phyloP scores from a whole-genome alignment of 345 rosid genomes.

The Populus euphratica region DNA sequence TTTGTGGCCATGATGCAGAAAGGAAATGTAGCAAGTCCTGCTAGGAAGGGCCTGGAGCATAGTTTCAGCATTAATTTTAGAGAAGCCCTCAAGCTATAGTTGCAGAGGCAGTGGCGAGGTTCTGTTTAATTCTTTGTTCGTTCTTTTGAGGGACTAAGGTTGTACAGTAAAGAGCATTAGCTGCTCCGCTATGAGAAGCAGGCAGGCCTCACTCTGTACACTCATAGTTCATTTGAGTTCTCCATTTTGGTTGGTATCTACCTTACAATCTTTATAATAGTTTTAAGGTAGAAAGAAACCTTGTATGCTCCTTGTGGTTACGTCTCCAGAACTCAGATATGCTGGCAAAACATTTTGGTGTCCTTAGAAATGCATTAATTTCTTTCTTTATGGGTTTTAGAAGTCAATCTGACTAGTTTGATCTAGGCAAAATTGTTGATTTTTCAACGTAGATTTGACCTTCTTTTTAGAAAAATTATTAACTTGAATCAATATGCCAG shows the following conservation, averaged over 20 bases:
- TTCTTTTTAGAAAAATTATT: too few relatives aligned
- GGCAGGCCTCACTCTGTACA: background rate
- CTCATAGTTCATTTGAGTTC: background rate
- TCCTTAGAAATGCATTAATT: background rate
- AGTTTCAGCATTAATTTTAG: slow-evolving; percentile 49
- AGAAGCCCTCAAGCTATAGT: slow-evolving; percentile 33
- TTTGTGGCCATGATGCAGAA: slow-evolving; percentile 36
- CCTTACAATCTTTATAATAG: background rate
- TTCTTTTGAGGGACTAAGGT: background rate
- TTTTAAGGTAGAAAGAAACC: background rate
- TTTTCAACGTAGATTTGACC: too few relatives aligned
- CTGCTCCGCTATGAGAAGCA: slow-evolving; percentile 4
- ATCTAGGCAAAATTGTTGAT: too few relatives aligned
- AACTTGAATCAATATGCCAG: too few relatives aligned
- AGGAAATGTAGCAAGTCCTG: slow-evolving; percentile 26
- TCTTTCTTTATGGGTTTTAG: background rate
- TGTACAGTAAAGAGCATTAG: slow-evolving; percentile 12
- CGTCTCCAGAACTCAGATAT: background rate
- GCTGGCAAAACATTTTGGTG: background rate
- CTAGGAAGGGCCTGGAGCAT: slow-evolving; percentile 29
- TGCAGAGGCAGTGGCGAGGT: background rate
- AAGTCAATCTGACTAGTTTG: too few relatives aligned
- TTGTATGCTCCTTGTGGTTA: too few relatives aligned
- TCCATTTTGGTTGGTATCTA: background rate
- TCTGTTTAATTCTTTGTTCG: background rate